A percentile compares a stretch with the other conserved stretches of the same genome.
phyloP scores from a whole-genome alignment of 768 basidiomycete genomes.

The Piloderma croceum region DNA sequence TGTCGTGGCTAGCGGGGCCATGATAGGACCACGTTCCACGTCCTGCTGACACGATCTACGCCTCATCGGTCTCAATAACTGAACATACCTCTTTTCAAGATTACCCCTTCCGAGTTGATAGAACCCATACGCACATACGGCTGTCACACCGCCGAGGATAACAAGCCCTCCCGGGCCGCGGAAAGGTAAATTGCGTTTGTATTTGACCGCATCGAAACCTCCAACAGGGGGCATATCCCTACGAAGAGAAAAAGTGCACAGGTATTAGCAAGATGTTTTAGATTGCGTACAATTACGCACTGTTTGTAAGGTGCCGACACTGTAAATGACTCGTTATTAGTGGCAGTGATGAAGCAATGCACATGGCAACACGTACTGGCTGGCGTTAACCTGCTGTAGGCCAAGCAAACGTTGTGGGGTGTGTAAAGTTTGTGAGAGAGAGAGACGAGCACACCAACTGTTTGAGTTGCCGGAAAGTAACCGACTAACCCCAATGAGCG shows the following conservation, averaged over 20 bases:
- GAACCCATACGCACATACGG: constrained; percentile 86
- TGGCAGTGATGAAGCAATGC: no score
- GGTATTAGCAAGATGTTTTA: constrained; percentile 8
- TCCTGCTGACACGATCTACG: constrained; percentile 45
- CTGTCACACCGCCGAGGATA: constrained; percentile 82
- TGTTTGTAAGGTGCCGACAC: constrained; percentile 62
- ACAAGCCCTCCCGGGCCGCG: constrained; percentile 80
- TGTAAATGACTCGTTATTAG: constrained; percentile 22
- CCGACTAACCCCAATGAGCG: no score
- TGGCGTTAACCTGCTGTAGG: no score
- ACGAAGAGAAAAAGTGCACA: constrained; percentile 14
- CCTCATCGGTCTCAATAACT: constrained; percentile 16
- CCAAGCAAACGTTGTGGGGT: no score
- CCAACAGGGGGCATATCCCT: constrained; percentile 96
- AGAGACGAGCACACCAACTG: no score
- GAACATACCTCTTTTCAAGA: constrained; percentile 76
- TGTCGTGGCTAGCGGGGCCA: constrained; percentile 61
- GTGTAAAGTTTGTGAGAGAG: no score
- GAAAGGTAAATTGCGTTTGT: constrained; percentile 92
- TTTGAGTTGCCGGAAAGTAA: no score
- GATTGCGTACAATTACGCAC: constrained; percentile 34
- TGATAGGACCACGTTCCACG: constrained; percentile 58
- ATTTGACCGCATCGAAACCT: constrained; percentile 88
- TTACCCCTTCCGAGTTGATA: constrained; percentile 89
- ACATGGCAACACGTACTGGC: no score